Base-by-base conservation (phyloP, 1,284 basidiomycete species). In the Naganishia sp. region DNA sequence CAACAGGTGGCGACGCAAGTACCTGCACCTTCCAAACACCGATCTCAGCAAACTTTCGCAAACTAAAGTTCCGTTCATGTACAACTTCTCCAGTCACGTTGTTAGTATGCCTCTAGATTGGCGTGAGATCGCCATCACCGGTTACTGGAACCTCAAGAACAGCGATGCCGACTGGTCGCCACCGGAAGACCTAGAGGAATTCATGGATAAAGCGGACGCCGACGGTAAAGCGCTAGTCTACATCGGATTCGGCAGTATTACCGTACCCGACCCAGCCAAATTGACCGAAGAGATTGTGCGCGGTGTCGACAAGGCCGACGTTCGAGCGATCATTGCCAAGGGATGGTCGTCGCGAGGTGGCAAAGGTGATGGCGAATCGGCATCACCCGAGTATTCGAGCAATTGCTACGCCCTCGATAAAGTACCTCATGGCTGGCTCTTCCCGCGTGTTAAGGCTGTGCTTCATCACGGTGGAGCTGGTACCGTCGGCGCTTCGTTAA, bases 351-450 rank as follows among this genome's bases (percentile, higher is more conserved):
- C 85, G 13, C 77, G 70, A 81, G 59, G 77, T 79, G 33, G 81
- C 84, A 55, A 82, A 83, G 75, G 77, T 65, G 80, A 81, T 2
- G 69, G 72, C 6, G 70, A 48, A 15, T 28, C 50, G 9, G 7
- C 36, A 5, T 55, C 52, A 3, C 55, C 56, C 10, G 55, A 44
- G 43, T 67, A 56, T 23, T 67, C 66, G 4, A 28, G 28, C 31
- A 76, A 70, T 33, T 79, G 77, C 69, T 79, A 75, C 69, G 66
- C 69, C 25, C 78, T 90, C 48, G 85, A 88, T 61, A 87, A 87
- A 73, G 84, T 90, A 4, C 89, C 90, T 6, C 90, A 92, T 77
- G 88, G 86, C 72, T 91, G 89, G 90, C 81, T 92, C 15, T 90
- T 91, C 81, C 86, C 88, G 0, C 82, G 84, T 68, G 82, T 90